These are phyloP conservation scores for Elaeis oleifera DNA, from an alignment of 202 grass and related monocot species.

Conservation along the genomic window DNA sequence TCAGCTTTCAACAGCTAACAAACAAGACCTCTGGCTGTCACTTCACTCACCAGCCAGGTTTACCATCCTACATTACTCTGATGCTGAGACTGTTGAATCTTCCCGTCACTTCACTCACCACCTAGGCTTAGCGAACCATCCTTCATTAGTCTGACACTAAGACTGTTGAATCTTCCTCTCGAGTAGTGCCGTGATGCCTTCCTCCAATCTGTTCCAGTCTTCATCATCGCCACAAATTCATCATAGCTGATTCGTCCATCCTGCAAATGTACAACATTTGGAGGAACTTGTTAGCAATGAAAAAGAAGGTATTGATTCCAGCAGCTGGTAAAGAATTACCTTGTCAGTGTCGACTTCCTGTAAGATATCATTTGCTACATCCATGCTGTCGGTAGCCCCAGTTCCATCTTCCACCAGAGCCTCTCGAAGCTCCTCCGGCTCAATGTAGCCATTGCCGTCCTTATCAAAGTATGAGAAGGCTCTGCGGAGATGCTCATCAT, in stretches of 20 bases:
- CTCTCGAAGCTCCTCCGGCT: conserved; percentile 79
- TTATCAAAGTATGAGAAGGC: conserved; percentile 97
- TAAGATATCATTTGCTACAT: conserved; percentile 90
- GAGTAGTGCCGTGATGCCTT: conserved; percentile 98
- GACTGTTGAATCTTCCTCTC: conserved; percentile 96
- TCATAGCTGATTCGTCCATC: conserved; percentile 98
- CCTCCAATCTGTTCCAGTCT: conserved; percentile 97
- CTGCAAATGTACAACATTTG: conserved; percentile 28
- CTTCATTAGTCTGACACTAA: conserved; percentile 95
- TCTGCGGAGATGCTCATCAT: conserved; percentile 78
- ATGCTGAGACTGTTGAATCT: too few relatives aligned
- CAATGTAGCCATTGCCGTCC: conserved; percentile 93
- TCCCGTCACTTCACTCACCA: conserved; percentile 30
- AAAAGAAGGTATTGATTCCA: conserved; percentile 1
- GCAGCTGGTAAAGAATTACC: conserved; percentile 31
- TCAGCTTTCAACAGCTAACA: neutral
- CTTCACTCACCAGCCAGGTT: neutral
- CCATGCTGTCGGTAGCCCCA: conserved; percentile 72
- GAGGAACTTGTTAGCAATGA: conserved; percentile 8
- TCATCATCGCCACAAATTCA: conserved; percentile 99
- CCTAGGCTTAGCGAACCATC: conserved; percentile 90
- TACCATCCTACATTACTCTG: too few relatives aligned
- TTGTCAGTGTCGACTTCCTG: conserved; percentile 98
- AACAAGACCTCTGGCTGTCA: conserved; percentile 7
- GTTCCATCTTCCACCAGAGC: conserved; percentile 73